Evolutionary conservation across 768 basidiomycete species (phyloP).

Genomic region (Leccinum boreale): DNA sequence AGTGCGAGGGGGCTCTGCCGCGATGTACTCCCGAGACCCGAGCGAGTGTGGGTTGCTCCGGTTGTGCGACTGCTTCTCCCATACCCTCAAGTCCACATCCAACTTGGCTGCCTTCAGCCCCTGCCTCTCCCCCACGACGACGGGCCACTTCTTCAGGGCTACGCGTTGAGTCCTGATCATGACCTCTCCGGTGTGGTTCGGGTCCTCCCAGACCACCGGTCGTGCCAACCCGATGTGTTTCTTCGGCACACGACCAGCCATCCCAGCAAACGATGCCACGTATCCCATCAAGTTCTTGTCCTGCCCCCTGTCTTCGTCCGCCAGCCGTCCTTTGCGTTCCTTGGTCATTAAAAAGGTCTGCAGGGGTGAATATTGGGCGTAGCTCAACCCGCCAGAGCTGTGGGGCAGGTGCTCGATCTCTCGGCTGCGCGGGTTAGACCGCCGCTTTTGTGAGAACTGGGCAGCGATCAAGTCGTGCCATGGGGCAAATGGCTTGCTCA

Average conservation of each 20-base stretch:
- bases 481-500: slow-evolving; percentile 12
- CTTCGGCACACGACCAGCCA: slow-evolving; percentile 22
- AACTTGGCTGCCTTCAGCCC: slow-evolving; percentile 39
- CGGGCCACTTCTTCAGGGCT: slow-evolving; percentile 38
- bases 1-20: slow-evolving; percentile 25
- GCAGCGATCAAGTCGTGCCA: slow-evolving; percentile 28
- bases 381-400: slow-evolving; percentile 56
- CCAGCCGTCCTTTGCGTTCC: slow-evolving; percentile 58
- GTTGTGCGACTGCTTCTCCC: slow-evolving; percentile 27
- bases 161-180: slow-evolving; percentile 29
- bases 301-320: slow-evolving; percentile 30
- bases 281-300: slow-evolving; percentile 13
- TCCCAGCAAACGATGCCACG: slow-evolving; percentile 33
- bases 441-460: slow-evolving; percentile 20
- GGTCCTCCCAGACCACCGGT: slow-evolving; percentile 30
- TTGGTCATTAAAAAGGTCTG: slow-evolving; percentile 51
- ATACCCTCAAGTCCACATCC: slow-evolving; percentile 29
- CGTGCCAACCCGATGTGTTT: slow-evolving; percentile 13
- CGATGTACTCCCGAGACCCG: slow-evolving; percentile 50
- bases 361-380: slow-evolving; percentile 50
- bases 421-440: slow-evolving; percentile 23
- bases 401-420: slow-evolving; percentile 66
- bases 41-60: slow-evolving; percentile 45
- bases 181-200: slow-evolving; percentile 25
- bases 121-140: slow-evolving; percentile 43